Evolutionary conservation across 2,329 filamentous ascomycete species (phyloP).

Genomic region (Fusarium proliferatum): DNA sequence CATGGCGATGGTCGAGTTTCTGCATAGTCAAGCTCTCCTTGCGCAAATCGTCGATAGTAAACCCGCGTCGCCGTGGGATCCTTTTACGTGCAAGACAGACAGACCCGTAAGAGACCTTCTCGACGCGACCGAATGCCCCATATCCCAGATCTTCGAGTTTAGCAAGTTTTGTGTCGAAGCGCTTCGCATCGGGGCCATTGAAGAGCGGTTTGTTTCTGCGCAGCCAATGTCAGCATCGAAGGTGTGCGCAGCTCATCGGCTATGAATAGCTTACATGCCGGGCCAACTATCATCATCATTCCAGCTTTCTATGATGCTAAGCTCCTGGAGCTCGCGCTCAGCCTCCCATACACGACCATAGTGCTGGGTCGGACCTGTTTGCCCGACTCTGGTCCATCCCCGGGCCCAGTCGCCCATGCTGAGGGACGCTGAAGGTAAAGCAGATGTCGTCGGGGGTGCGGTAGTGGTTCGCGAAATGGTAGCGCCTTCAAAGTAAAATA

Average conservation of each 20-base stretch:
- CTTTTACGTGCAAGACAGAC: constrained; percentile 60
- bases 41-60: constrained; percentile 55
- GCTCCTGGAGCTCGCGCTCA: constrained; percentile 48
- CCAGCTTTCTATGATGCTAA: constrained; percentile 48
- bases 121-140: constrained; percentile 58
- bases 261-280: constrained; percentile 44
- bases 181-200: constrained; percentile 48
- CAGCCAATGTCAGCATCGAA: constrained; percentile 8
- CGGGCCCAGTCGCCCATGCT: constrained; percentile 47
- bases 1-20: constrained; percentile 59
- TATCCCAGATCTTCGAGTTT: constrained; percentile 53
- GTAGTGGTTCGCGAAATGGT: background rate
- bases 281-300: constrained; percentile 50
- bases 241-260: background rate
- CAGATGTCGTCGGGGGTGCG: background rate
- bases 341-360: constrained; percentile 42
- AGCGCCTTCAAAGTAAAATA: constrained; percentile 10
- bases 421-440: background rate
- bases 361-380: constrained; percentile 34
- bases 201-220: constrained; percentile 48
- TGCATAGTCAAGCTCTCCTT: constrained; percentile 61
- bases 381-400: constrained; percentile 51
- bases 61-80: constrained; percentile 51
- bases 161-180: constrained; percentile 48
- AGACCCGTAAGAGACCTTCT: constrained; percentile 54